A percentile compares a stretch with the other conserved stretches of the same genome.
These are phyloP conservation scores for Diplodia sapinea DNA, from an alignment of 2,329 filamentous ascomycete species.

Conservation along the genomic window DNA sequence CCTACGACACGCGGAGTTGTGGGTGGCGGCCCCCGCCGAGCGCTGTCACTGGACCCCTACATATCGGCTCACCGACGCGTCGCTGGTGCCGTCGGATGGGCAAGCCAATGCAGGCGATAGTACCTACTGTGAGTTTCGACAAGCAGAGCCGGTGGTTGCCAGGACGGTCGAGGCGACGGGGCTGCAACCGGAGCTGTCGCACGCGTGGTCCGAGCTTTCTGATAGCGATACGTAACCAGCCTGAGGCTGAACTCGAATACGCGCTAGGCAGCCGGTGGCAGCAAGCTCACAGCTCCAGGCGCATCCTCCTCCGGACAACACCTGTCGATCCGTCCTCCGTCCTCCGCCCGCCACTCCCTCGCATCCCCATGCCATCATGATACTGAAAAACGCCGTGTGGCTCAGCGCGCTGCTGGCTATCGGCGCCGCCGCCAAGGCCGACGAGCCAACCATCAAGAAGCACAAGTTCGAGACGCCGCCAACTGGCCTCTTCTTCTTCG, in stretches of 20 bases:
- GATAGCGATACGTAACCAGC: conserved; percentile 24
- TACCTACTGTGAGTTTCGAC: too few species aligned
- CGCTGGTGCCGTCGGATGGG: not conserved
- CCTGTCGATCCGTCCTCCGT: conserved; percentile 2
- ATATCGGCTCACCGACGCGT: not conserved
- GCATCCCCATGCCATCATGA: conserved; percentile 31
- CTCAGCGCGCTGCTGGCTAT: conserved; percentile 55
- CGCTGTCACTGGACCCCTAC: conserved; percentile 5
- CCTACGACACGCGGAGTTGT: not conserved
- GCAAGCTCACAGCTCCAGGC: conserved; percentile 30
- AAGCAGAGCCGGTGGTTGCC: too few species aligned
- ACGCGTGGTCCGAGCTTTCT: not conserved
- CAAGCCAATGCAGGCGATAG: too few species aligned
- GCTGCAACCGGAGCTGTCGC: conserved; percentile 21
- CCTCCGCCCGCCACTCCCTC: not conserved
- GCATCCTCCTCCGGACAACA: conserved; percentile 20
- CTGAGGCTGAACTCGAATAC: conserved; percentile 27
- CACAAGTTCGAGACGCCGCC: conserved; percentile 70
- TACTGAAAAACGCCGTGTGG: conserved; percentile 37
- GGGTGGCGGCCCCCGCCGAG: conserved; percentile 8
- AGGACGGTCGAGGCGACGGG: not conserved
- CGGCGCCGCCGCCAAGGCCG: conserved; percentile 57
- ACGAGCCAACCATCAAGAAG: conserved; percentile 66
- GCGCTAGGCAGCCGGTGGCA: conserved; percentile 27
- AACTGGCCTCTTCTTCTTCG: conserved; percentile 77